Conservation (phyloP, 345 rosid species). For the Eucalyptus lansdowneana region DNA sequence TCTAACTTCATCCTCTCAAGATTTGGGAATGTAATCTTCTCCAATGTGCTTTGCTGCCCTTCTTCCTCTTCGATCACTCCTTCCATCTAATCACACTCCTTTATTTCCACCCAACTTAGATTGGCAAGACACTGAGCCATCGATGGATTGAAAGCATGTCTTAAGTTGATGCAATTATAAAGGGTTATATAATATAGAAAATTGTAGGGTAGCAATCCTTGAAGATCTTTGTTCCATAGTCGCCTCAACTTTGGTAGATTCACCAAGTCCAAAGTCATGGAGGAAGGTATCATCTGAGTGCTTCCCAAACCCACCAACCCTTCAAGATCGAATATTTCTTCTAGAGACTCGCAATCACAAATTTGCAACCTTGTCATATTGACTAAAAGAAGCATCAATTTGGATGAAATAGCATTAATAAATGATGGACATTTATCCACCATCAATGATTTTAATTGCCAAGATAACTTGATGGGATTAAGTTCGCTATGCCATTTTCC, state of each 20-base stretch:
- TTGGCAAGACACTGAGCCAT: neutral
- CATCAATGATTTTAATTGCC: no score
- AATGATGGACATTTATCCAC: no score
- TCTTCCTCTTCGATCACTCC: neutral
- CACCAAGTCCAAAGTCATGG: no score
- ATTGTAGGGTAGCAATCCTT: no score
- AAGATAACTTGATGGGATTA: no score
- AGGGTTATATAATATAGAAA: neutral
- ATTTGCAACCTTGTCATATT: fast-evolving
- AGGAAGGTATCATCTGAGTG: fast-evolving
- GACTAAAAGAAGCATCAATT: fast-evolving
- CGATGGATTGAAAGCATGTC: neutral
- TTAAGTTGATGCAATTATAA: neutral
- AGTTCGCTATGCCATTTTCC: no score
- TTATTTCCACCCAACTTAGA: fast-evolving
- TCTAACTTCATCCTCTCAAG: fast-evolving
- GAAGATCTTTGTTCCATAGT: no score
- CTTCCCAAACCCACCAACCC: fast-evolving
- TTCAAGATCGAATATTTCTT: no score
- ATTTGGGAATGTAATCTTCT: neutral
- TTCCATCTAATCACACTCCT: neutral
- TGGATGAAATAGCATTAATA: no score
- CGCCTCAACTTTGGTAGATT: no score
- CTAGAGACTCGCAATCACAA: fast-evolving
- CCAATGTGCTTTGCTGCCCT: fast-evolving